phyloP scores from a whole-genome alignment of 1,284 basidiomycete genomes.

The Ganoderma boninense region DNA sequence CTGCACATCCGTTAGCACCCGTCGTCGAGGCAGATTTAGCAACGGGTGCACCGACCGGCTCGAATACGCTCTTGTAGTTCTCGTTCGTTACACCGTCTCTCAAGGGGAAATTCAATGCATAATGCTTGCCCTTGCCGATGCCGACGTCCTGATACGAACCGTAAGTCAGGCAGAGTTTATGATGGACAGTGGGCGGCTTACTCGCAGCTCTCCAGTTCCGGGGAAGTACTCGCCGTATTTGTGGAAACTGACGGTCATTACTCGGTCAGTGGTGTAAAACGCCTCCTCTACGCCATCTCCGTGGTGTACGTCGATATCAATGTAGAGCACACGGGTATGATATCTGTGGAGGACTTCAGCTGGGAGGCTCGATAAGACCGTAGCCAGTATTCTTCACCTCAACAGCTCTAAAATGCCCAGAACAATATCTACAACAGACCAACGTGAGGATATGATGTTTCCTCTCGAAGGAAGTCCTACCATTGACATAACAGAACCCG shows the following conservation, averaged over 20 bases:
- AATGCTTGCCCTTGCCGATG: conserved; percentile 92
- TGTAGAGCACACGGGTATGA: conserved; percentile 95
- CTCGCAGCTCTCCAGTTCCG: conserved; percentile 95
- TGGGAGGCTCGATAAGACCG: not conserved
- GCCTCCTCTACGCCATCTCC: conserved; percentile 99
- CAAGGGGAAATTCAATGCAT: conserved; percentile 94
- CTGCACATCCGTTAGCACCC: conserved; percentile 49
- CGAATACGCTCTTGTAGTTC: conserved; percentile 94
- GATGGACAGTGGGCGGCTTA: conserved; percentile 48
- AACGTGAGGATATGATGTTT: conserved; percentile 7
- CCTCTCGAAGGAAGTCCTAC: conserved; percentile 49
- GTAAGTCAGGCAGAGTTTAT: conserved; percentile 10
- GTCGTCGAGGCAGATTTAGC: not conserved
- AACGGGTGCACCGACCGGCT: conserved; percentile 74
- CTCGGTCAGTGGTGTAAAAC: conserved; percentile 98
- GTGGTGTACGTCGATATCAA: conserved; percentile 99
- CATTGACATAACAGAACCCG: conserved; percentile 99
- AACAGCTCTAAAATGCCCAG: conserved; percentile 96
- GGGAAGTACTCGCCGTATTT: conserved; percentile 99
- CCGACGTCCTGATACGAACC: conserved; percentile 79
- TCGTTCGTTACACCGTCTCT: conserved; percentile 97
- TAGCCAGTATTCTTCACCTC: conserved; percentile 54
- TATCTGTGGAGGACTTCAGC: conserved; percentile 61
- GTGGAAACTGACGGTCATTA: conserved; percentile 99
- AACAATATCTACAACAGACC: conserved; percentile 80